Base-by-base conservation (phyloP, 108 stramenopile genomes). In the Cyclotella choctawhatcheeana region DNA sequence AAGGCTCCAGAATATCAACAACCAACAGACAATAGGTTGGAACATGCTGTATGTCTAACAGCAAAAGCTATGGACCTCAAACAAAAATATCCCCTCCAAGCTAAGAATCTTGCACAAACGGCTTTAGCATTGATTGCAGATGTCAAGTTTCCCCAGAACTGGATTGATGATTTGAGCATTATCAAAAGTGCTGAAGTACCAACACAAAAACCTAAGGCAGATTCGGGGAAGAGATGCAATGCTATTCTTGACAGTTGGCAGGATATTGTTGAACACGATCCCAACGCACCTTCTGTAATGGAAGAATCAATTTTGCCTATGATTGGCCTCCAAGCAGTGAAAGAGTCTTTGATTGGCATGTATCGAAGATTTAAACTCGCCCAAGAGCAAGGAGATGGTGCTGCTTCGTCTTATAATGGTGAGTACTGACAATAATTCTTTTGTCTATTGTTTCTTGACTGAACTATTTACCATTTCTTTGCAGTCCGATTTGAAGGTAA, bases 331-430 rank as follows among this genome's bases (percentile, higher is more conserved):
- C 86, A 88, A 27, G 64, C 82, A 25, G 78, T 91, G 76, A 91
- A 91, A 90, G 67, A 79, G 83, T 44, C 87, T 85, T 29, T 87
- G 89, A 50, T 71, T 86, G 50, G 84, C 85, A 53, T 80, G 91
- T 54, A 92, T 88, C 43, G 69, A 82, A 35, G 91, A 54, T 86
- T 69, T 13, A 77, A 31, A 44, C 67, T 33, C 53, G 62, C 43
- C 40, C 69, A 21, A 60, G 72, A 77, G 17, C 67, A n/a, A n/a
- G n/a, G n/a, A n/a, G n/a, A n/a, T n/a, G n/a, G n/a, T n/a, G n/a
- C n/a, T n/a, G n/a, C n/a, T n/a, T n/a, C n/a, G n/a, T n/a, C n/a
- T n/a, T n/a, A n/a, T n/a, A n/a, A n/a, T n/a, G n/a, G n/a, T n/a
- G n/a, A n/a, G n/a, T n/a, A n/a, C n/a, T n/a, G n/a, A n/a, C n/a